phyloP scores from a whole-genome alignment of 2,329 filamentous ascomycete species.

The Teratosphaeria epicoccoides region DNA sequence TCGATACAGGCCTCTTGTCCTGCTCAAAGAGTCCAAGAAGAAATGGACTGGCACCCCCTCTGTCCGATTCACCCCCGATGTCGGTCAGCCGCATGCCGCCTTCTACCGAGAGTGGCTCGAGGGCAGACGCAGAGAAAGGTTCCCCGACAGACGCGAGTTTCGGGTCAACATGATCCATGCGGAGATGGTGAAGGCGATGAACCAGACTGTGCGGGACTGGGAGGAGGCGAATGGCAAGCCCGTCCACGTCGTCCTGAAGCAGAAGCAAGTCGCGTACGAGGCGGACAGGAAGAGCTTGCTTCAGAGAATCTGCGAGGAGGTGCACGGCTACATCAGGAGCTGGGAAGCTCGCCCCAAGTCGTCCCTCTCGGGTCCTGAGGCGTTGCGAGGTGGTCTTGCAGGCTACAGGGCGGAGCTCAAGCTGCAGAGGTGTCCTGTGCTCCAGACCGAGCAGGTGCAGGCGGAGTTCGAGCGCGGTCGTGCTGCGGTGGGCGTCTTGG shows the following conservation, averaged over 20 bases:
- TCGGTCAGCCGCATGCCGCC: too few relatives aligned
- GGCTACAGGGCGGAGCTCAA: too few relatives aligned
- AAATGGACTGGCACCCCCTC: neutral
- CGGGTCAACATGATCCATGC: neutral
- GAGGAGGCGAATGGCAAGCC: neutral
- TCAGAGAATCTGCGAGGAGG: neutral
- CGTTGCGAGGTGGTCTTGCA: too few relatives aligned
- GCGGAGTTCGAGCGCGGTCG: too few relatives aligned
- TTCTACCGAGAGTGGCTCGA: too few relatives aligned
- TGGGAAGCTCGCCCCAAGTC: neutral
- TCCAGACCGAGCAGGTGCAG: too few relatives aligned
- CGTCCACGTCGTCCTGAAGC: neutral
- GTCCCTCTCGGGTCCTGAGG: too few relatives aligned
- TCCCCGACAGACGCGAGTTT: neutral
- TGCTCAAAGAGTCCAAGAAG: neutral
- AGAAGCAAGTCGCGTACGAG: neutral
- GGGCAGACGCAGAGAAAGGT: too few relatives aligned
- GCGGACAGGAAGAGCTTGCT: neutral
- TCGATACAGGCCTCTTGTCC: slow-evolving; percentile 4
- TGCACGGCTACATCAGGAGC: neutral
- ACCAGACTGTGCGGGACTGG: neutral
- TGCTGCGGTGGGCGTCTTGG: too few relatives aligned
- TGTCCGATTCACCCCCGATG: too few relatives aligned
- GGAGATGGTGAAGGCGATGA: neutral
- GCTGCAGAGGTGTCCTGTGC: too few relatives aligned